Base-by-base conservation (phyloP, 1,284 basidiomycete species). In the Malassezia sp. region DNA sequence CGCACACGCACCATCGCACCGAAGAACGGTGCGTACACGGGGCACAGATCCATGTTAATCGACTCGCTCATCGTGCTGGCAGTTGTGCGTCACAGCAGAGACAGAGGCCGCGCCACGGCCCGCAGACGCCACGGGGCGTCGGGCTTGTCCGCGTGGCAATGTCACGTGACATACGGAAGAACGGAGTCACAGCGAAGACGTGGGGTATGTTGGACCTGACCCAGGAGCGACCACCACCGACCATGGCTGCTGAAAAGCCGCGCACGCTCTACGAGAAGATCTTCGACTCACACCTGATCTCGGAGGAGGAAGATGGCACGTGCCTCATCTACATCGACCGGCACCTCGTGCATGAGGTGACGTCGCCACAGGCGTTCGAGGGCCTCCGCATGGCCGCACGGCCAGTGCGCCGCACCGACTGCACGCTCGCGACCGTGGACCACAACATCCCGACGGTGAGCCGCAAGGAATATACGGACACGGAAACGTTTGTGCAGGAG, bases 21-120 rank as follows among this genome's bases (percentile, higher is more conserved):
- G 70, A 96, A 96, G 78, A 96, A 95, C 65, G 91, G 89, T 56
- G 89, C 85, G 74, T 67, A 67, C 27, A 67, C 64, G 42, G 64
- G 64, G 60, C 64, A 67, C 15, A 67, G 57, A 49, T 66, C 63
- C 28, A 56, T 54, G 59, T 66, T 66, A 53, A 63, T 60, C 39
- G 53, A 48, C 32, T 57, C 49, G 41, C 56, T 53, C 59, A 63
- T 61, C 23, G 18, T 42, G 29, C 32, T 11, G 8, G 21, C 22
- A 20, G n/a, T 15, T 14, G 26, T 39, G 26, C 14, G 17, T 20
- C 32, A 35, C 31, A 24, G 10, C 28, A 28, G 8, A 32, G 24
- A 27, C 5, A 18, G 39, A 22, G 41, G 22, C 8, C 41, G 15
- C 23, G 32, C 41, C 24, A 26, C 31, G 26, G 20, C 30, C 21